A percentile compares a stretch with the other conserved stretches of the same genome.
Evolutionary conservation across 2,329 filamentous ascomycete species (phyloP).

Genomic region (Pleoardoris graminearum): DNA sequence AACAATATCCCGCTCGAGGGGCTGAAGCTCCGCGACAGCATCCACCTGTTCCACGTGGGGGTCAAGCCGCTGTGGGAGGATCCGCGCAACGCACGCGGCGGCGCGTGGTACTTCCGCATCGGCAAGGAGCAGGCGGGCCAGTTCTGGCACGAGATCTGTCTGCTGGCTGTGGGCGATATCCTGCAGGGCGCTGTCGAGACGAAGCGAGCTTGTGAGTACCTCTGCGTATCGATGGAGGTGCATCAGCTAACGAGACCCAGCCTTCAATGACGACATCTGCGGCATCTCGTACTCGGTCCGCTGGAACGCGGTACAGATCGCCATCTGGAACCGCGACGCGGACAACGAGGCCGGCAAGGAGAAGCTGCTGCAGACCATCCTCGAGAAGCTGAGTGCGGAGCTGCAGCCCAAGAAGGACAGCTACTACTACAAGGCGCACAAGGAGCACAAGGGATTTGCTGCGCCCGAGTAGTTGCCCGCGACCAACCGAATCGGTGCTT

Average conservation of each 20-base stretch:
- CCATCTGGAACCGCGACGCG: conserved; percentile 90
- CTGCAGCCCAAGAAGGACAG: conserved; percentile 67
- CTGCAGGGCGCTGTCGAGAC: conserved; percentile 72
- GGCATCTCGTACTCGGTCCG: conserved; percentile 85
- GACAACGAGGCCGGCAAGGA: conserved; percentile 79
- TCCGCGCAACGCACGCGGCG: conserved; percentile 80
- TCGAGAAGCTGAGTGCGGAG: conserved; percentile 73
- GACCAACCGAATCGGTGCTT: too few species aligned
- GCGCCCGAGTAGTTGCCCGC: conserved; percentile 17
- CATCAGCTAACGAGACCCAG: conserved; percentile 17
- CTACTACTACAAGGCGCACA: conserved; percentile 87
- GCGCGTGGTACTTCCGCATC: conserved; percentile 90
- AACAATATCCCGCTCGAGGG: conserved; percentile 77
- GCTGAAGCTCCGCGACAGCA: conserved; percentile 67
- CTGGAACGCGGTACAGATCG: conserved; percentile 86
- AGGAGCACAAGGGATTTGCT: conserved; percentile 78
- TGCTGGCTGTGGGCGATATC: conserved; percentile 81
- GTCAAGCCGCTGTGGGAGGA: conserved; percentile 87
- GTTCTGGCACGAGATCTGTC: conserved; percentile 80
- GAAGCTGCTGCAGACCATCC: conserved; percentile 70
- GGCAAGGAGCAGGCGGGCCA: conserved; percentile 71
- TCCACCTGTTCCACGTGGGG: conserved; percentile 79
- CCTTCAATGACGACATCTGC: conserved; percentile 77
- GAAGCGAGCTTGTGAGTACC: conserved; percentile 60
- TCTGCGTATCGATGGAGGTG: conserved; percentile 1